Percentiles rank a stretch among this genome's conserved stretches.
Evolutionary conservation across 257 asterid genomes (phyloP).

Genomic region (Plantago elongata): DNA sequence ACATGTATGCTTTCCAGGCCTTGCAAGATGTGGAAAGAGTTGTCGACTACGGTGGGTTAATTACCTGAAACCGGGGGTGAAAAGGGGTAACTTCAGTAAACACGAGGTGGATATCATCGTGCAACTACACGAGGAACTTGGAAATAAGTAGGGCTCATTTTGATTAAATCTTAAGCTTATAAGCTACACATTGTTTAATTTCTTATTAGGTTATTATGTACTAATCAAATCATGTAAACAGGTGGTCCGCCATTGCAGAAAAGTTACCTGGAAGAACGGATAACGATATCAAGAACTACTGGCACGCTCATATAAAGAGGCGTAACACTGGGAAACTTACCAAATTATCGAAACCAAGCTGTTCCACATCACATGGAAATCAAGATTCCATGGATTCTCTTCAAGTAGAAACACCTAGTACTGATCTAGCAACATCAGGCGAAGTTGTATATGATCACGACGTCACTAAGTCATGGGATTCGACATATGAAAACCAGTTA

Average conservation of each 20-base stretch:
- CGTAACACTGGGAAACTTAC: neutral
- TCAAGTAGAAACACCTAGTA: neutral
- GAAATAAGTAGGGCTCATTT: conserved; percentile 30
- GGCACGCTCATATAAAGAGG: conserved; percentile 11
- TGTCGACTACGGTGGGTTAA: conserved; percentile 53
- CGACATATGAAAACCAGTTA: neutral
- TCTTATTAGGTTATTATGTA: neutral
- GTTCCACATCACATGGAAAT: neutral
- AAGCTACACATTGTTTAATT: neutral
- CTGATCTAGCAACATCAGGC: neutral
- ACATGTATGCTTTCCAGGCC: conserved; percentile 20
- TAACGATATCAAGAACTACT: conserved; percentile 19
- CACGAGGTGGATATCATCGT: conserved; percentile 33
- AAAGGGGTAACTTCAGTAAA: conserved; percentile 30
- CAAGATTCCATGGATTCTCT: neutral
- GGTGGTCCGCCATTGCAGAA: conserved; percentile 15
- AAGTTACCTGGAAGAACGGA: conserved; percentile 18
- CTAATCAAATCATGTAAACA: neutral
- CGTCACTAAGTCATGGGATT: neutral
- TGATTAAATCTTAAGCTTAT: neutral
- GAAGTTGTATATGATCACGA: neutral
- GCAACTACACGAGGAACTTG: conserved; percentile 28
- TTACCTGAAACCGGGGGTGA: conserved; percentile 37
- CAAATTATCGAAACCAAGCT: neutral
- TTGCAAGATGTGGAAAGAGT: conserved; percentile 50